Conservation (phyloP, 495 filamentous ascomycete species). For the Xylaria grammica region DNA sequence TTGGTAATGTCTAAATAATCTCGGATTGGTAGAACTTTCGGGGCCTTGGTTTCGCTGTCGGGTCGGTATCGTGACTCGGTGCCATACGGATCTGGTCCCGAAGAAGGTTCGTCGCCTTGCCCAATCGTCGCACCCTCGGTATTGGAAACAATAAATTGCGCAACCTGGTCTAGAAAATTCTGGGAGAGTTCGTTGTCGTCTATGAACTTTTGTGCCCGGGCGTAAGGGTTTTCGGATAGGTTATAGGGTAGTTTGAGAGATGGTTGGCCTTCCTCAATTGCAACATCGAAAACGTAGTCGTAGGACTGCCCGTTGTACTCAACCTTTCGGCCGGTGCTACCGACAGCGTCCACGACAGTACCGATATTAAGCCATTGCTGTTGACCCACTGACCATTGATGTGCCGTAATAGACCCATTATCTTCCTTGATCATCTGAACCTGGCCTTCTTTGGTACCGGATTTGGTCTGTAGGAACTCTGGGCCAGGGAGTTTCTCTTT, state of each 20-base stretch:
- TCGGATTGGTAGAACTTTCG: constrained; percentile 78
- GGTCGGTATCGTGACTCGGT: constrained; percentile 79
- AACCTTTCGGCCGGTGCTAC: constrained; percentile 74
- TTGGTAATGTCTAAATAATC: constrained; percentile 74
- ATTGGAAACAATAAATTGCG: constrained; percentile 90
- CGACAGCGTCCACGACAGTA: constrained; percentile 89
- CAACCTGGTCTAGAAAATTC: constrained; percentile 89
- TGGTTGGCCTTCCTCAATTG: constrained; percentile 94
- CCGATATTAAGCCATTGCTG: constrained; percentile 82
- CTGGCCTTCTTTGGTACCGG: constrained; percentile 91
- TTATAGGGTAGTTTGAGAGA: constrained; percentile 95
- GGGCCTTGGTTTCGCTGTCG: constrained; percentile 51
- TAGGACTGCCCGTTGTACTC: constrained; percentile 86
- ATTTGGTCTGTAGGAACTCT: constrained; percentile 78
- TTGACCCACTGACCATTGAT: constrained; percentile 73
- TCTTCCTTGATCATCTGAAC: constrained; percentile 85
- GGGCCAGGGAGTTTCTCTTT: constrained; percentile 88
- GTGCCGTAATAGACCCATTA: constrained; percentile 77
- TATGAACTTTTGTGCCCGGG: constrained; percentile 90
- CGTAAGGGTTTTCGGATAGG: constrained; percentile 88
- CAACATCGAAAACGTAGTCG: constrained; percentile 98
- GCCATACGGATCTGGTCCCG: constrained; percentile 73
- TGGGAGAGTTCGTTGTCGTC: constrained; percentile 89
- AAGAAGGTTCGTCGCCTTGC: constrained; percentile 43
- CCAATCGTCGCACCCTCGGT: constrained; percentile 85